Percentiles rank a stretch among this genome's conserved stretches.
Conservation (phyloP, 192 early-diverging fungal genomes). For the Obelidium mucronatum region DNA sequence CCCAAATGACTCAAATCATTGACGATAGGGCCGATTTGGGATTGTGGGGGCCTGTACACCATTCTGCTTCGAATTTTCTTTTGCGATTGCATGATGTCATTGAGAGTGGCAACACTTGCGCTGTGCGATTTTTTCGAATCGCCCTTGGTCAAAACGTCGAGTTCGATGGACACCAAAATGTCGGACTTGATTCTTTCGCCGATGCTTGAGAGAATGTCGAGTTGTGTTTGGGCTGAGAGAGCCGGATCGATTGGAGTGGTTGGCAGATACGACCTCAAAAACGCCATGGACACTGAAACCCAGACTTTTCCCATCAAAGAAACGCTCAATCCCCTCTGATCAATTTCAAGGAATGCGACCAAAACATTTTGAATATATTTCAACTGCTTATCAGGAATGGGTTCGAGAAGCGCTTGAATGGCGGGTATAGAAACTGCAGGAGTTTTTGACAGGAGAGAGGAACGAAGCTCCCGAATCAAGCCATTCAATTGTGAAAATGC, state of each 20-base stretch:
- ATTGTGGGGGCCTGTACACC: conserved; percentile 68
- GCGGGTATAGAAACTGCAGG: not conserved
- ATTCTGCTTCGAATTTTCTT: conserved; percentile 40
- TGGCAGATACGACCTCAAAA: conserved; percentile 80
- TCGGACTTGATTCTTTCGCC: conserved; percentile 55
- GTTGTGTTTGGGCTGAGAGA: conserved; percentile 69
- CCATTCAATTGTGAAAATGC: not conserved
- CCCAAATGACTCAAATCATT: conserved; percentile 66
- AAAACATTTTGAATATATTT: conserved; percentile 5
- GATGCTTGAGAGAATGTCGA: conserved; percentile 68
- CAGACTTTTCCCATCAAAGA: conserved; percentile 62
- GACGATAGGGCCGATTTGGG: conserved; percentile 71
- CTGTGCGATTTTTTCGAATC: not conserved
- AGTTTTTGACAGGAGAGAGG: not conserved
- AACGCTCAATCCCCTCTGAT: not conserved
- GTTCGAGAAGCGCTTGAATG: not conserved
- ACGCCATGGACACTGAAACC: conserved; percentile 61
- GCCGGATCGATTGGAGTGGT: conserved; percentile 86
- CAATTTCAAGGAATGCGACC: not conserved
- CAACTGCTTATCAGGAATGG: conserved; percentile 15
- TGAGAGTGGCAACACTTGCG: conserved; percentile 11
- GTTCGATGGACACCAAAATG: conserved; percentile 60
- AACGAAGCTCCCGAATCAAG: not conserved
- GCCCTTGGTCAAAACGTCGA: conserved; percentile 33
- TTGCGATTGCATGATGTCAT: conserved; percentile 9